These are phyloP conservation scores for Harrya chromipes DNA, from an alignment of 768 basidiomycete species.

Conservation along the genomic window DNA sequence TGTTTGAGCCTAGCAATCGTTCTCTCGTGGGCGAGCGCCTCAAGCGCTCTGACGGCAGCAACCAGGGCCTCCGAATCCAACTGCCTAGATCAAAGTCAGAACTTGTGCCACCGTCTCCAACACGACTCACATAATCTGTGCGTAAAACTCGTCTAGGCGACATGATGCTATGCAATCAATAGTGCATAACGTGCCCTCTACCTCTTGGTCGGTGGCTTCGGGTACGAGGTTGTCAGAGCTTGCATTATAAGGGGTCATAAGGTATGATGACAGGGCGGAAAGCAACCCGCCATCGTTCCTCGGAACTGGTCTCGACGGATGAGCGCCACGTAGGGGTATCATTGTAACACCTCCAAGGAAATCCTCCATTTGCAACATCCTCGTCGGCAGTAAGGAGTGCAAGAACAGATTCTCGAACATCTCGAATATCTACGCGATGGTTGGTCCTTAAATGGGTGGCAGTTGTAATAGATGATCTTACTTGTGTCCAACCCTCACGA, in stretches of 20 bases:
- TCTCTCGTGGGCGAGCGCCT: slow-evolving; percentile 86
- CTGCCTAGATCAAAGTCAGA: slow-evolving; percentile 47
- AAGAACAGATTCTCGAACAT: slow-evolving; percentile 97
- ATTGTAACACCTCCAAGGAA: slow-evolving; percentile 92
- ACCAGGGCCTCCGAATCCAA: slow-evolving; percentile 77
- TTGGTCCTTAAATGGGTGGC: background rate
- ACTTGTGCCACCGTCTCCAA: background rate
- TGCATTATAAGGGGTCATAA: slow-evolving; percentile 88
- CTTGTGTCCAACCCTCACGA: slow-evolving; percentile 93
- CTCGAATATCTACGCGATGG: slow-evolving; percentile 76
- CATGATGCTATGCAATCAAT: slow-evolving; percentile 96
- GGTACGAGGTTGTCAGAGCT: slow-evolving; percentile 75
- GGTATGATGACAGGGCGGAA: slow-evolving; percentile 91
- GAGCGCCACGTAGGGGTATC: slow-evolving; percentile 83
- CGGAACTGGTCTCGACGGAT: slow-evolving; percentile 57
- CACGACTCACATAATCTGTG: slow-evolving; percentile 78
- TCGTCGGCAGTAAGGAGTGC: slow-evolving; percentile 84
- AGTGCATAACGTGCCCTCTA: slow-evolving; percentile 92
- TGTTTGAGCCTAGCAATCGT: slow-evolving; percentile 77
- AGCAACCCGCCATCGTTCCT: slow-evolving; percentile 87
- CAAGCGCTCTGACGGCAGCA: slow-evolving; percentile 81
- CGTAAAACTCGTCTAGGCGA: slow-evolving; percentile 90
- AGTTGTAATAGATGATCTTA: slow-evolving; percentile 29
- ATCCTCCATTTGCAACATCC: slow-evolving; percentile 97
- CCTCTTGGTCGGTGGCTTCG: slow-evolving; percentile 85